Base-by-base conservation (phyloP, 2,329 filamentous ascomycete species). In the Fusarium piperis region DNA sequence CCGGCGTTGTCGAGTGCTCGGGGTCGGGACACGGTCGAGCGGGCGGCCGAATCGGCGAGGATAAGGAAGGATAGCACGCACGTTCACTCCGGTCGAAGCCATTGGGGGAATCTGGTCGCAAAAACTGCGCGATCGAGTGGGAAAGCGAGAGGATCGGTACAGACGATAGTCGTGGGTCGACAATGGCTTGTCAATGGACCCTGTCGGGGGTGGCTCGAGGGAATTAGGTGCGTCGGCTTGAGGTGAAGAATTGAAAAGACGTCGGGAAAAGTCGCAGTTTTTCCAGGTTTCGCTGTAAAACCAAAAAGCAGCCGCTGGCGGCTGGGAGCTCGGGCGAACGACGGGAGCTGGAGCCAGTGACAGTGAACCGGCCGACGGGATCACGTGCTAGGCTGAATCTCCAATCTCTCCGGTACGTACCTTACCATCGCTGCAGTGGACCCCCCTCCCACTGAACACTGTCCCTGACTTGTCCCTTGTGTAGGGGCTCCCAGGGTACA, bases 51-150 rank as follows among this genome's bases (percentile, higher is more conserved):
- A 74, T 74, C 65, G 73, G 74, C 74, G 65, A 74, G 72, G 74
- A 76, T 74, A 78, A 69, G 44, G 26, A 30, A 69, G 44, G 44
- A 48, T 48, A 48, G 30, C 73, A 86, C 86, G 74, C 85, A 92
- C 90, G 83, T 92, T 92, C 81, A 91, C 89, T 86, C 90, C 90
- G 81, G 91, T 90, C 74, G 89, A 86, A 83, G 89, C 88, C 90
- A 92, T 92, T 85, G 83, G 77, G 77, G 26, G 78, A 80, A 76
- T 75, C 77, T 75, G 78, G 79, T 80, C 78, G 84, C 80, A 81
- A 81, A 71, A 73, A 81, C 67, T 79, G 81, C 81, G 81, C 82
- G 79, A 80, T 75, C 77, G 77, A 76, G 79, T 80, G 72, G 74
- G 77, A 78, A 78, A 77, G 77, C 76, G 76, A 78, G 78, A 77